Evolutionary conservation across 768 basidiomycete species (phyloP).

Genomic region (Mycena capillaripes): DNA sequence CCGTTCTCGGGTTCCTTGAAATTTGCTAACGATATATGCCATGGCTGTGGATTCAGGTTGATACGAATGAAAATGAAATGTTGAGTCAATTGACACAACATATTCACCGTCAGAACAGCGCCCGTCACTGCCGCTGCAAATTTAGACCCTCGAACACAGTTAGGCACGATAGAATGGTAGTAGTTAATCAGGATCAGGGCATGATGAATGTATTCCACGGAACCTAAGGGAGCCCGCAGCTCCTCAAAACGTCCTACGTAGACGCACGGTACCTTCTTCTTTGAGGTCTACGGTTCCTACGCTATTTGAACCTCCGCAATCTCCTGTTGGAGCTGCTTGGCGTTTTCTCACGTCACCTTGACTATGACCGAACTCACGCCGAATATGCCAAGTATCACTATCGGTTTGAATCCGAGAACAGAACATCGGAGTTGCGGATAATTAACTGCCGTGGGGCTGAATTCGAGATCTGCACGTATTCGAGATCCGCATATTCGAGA

Average conservation of each 20-base stretch:
- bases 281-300: background rate
- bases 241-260: background rate
- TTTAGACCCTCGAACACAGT: background rate
- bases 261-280: background rate
- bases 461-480: constrained; percentile 14
- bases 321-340: background rate
- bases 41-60: constrained; percentile 8
- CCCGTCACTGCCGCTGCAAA: constrained; percentile 11
- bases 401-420: background rate
- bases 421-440: constrained; percentile 1
- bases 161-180: background rate
- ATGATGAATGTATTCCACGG: constrained; percentile 9
- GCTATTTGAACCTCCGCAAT: background rate
- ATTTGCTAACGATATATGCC: constrained; percentile 7
- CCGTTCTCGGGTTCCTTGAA: constrained; percentile 14
- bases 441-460: constrained; percentile 9
- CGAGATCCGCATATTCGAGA: too few relatives aligned
- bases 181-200: background rate
- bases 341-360: background rate
- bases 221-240: constrained; percentile 2
- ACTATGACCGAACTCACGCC: background rate
- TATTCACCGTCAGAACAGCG: constrained; percentile 7
- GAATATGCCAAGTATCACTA: background rate
- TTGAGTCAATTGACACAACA: constrained; percentile 17
- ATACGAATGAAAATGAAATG: constrained; percentile 19